These are phyloP conservation scores for Monoraphidium neglectum DNA, from an alignment of 139 green algal species.

Conservation along the genomic window DNA sequence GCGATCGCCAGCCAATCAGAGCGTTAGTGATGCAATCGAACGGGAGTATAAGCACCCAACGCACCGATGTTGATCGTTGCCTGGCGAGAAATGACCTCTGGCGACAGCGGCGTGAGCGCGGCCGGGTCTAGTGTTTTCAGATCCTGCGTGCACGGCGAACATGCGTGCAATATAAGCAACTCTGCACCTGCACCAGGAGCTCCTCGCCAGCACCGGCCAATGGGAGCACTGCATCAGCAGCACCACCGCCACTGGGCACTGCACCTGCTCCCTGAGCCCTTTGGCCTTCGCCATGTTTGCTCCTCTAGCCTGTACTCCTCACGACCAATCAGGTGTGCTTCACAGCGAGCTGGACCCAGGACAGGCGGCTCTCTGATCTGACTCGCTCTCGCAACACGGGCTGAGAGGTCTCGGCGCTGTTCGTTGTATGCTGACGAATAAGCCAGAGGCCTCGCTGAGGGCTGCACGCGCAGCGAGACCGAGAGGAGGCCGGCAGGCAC, in stretches of 20 bases:
- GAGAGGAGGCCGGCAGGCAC: no score
- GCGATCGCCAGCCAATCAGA: no score
- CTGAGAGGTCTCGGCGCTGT: no score
- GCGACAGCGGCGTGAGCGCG: slow-evolving; percentile 92
- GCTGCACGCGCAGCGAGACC: no score
- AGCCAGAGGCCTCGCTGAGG: no score
- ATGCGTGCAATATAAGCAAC: not conserved
- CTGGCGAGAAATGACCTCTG: slow-evolving; percentile 98
- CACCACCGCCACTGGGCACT: not conserved
- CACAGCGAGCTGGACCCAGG: no score
- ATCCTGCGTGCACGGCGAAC: slow-evolving; percentile 66
- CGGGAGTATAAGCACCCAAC: slow-evolving; percentile 16
- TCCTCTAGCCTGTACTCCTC: no score
- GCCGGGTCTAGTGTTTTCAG: slow-evolving; percentile 83
- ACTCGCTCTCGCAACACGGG: no score
- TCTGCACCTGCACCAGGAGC: not conserved
- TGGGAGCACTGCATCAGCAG: not conserved
- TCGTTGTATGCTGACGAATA: no score
- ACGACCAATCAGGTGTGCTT: no score
- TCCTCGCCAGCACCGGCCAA: not conserved
- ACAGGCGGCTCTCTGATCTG: no score
- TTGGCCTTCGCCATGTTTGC: slow-evolving; percentile 28
- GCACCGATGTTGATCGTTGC: slow-evolving; percentile 99
- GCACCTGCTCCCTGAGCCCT: slow-evolving; percentile 32
- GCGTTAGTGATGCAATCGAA: no score